Evolutionary conservation across 176 grass and related monocot species (phyloP).

Genomic region (Bothriochloa decipiens): DNA sequence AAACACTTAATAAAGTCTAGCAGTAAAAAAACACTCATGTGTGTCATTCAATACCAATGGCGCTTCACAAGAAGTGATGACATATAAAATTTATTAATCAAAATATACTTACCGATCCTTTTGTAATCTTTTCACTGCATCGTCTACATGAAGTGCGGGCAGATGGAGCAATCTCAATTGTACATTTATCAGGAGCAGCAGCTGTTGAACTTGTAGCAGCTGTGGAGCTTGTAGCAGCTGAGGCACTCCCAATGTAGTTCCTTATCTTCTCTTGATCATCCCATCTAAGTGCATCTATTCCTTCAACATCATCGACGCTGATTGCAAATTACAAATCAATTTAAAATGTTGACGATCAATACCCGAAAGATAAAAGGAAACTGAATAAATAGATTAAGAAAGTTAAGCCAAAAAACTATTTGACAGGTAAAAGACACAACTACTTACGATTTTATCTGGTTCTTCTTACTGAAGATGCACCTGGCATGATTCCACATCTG

Average conservation of each 20-base stretch:
- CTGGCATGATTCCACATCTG: conserved; percentile 98
- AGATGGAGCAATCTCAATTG: conserved; percentile 83
- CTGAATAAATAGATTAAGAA: conserved; percentile 1
- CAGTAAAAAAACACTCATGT: background rate
- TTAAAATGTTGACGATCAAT: background rate
- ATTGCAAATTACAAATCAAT: conserved; percentile 13
- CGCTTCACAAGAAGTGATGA: background rate
- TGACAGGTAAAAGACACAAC: background rate
- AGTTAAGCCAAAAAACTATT: conserved; percentile 8
- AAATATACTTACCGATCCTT: conserved; percentile 75
- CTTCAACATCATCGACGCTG: conserved; percentile 90
- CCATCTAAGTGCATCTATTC: conserved; percentile 88
- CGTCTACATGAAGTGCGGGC: conserved; percentile 78
- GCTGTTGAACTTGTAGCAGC: conserved; percentile 44
- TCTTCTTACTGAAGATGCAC: conserved; percentile 86
- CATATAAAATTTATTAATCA: conserved; percentile 40
- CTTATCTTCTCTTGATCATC: conserved; percentile 92
- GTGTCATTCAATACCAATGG: conserved; percentile 4
- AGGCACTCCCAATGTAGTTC: conserved; percentile 63
- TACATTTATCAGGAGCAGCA: conserved; percentile 59
- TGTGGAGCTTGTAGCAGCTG: conserved; percentile 46
- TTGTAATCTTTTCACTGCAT: conserved; percentile 83
- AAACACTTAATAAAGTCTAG: conserved; percentile 5
- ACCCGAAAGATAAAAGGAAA: background rate
- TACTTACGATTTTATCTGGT: conserved; percentile 91